A percentile compares a stretch with the other conserved stretches of the same genome.
phyloP scores from a whole-genome alignment of 371 early-diverging fungal genomes.

The Mortierella sp. region DNA sequence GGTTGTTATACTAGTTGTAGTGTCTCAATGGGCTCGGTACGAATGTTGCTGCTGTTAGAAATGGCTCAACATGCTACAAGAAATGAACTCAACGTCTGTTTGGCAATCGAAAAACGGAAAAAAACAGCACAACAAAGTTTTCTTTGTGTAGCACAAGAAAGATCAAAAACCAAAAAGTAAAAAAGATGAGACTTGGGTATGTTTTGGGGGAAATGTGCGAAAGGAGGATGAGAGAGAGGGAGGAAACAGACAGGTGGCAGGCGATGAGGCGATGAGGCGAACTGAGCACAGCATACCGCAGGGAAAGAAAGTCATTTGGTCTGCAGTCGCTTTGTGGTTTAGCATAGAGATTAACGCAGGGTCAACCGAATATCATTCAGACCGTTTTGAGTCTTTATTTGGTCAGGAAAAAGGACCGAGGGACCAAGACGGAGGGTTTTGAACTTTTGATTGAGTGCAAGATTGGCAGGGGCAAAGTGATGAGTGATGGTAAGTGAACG shows the following conservation, averaged over 20 bases:
- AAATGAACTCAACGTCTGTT: not conserved
- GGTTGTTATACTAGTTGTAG: too few relatives aligned
- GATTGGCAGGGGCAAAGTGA: not conserved
- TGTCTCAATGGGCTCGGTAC: too few relatives aligned
- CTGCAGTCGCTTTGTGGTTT: too few relatives aligned
- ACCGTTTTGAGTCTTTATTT: too few relatives aligned
- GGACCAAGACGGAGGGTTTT: too few relatives aligned
- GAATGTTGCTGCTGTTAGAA: too few relatives aligned
- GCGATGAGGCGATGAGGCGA: not conserved
- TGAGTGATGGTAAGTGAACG: not conserved
- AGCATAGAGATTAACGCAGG: too few relatives aligned
- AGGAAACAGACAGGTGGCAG: not conserved
- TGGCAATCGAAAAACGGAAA: not conserved
- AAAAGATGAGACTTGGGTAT: not conserved
- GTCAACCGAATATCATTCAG: too few relatives aligned
- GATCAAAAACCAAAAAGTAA: not conserved
- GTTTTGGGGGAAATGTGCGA: not conserved
- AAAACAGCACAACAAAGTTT: not conserved
- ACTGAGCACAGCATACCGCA: constrained; percentile 13
- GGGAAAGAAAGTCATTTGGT: not conserved
- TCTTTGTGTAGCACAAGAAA: not conserved
- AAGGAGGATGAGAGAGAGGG: not conserved
- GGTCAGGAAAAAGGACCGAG: too few relatives aligned
- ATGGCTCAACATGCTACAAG: too few relatives aligned
- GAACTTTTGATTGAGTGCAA: too few relatives aligned